Conservation (phyloP, 2,329 filamentous ascomycete genomes). For the Neoarthrinium moseri region DNA sequence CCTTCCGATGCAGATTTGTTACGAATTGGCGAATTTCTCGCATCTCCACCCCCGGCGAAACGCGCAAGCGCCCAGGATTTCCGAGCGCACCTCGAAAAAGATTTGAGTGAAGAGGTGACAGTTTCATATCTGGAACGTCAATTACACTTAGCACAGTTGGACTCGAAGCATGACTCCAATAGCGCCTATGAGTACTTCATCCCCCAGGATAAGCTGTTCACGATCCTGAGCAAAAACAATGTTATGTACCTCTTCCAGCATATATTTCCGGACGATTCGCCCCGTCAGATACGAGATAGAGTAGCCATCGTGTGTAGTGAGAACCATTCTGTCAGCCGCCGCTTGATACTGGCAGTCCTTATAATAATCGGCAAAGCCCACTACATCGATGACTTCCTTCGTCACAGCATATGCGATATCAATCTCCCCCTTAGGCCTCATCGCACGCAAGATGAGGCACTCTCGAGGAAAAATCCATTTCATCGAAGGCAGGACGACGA, state of each 20-base stretch:
- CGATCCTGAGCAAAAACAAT: background rate
- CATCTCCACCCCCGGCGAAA: too few relatives aligned
- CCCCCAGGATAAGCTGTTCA: background rate
- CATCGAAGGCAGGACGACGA: background rate
- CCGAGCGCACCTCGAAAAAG: too few relatives aligned
- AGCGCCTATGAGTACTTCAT: background rate
- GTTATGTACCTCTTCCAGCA: background rate
- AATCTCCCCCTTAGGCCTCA: background rate
- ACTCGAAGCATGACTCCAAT: too few relatives aligned
- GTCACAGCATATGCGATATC: background rate
- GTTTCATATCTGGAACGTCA: too few relatives aligned
- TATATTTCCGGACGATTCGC: background rate
- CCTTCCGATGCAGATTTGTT: too few relatives aligned
- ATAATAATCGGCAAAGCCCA: background rate
- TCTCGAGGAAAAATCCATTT: background rate
- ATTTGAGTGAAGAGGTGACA: too few relatives aligned
- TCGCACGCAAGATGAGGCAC: background rate
- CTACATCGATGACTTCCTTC: background rate
- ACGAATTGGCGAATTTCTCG: too few relatives aligned
- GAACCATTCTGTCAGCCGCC: background rate
- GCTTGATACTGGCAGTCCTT: conserved; percentile 3
- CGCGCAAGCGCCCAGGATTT: too few relatives aligned
- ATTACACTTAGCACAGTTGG: too few relatives aligned
- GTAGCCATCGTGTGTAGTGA: background rate
- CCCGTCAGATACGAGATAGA: background rate